Conservation (phyloP, 1,139 yeast genomes). For the Geotrichum cucujoidarum region DNA sequence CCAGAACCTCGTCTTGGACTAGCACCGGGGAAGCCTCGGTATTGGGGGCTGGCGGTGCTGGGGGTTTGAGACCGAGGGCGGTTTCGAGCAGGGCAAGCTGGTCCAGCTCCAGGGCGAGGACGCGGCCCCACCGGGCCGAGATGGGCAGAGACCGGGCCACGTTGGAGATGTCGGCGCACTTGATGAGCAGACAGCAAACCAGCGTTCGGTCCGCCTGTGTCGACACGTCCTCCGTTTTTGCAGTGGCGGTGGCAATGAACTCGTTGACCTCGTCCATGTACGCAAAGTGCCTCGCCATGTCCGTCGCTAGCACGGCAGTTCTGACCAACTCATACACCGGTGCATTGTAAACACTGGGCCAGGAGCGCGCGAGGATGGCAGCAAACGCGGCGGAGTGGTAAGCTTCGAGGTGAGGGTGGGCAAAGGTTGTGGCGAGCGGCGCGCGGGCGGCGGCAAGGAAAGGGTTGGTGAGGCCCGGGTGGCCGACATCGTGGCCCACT, state of each 20-base stretch:
- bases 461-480: conserved; percentile 88
- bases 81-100: conserved; percentile 58
- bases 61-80: conserved; percentile 29
- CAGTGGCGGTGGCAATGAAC: conserved; percentile 1
- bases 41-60: conserved; percentile 23
- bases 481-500: conserved; percentile 92
- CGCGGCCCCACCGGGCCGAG: conserved; percentile 82
- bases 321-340: conserved; percentile 26
- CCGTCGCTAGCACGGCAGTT: conserved; percentile 70
- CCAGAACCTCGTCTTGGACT: conserved; percentile 37
- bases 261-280: conserved; percentile 50
- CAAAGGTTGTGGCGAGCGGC: conserved; percentile 59
- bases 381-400: conserved; percentile 74
- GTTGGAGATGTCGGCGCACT: conserved; percentile 92
- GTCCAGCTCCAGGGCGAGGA: conserved; percentile 68
- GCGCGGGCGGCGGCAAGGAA: conserved; percentile 60
- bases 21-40: not conserved
- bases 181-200: conserved; percentile 64
- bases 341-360: conserved; percentile 50
- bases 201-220: conserved; percentile 31
- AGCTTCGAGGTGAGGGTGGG: conserved; percentile 69
- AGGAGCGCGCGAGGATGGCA: conserved; percentile 52
- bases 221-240: not conserved
- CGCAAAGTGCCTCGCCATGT: conserved; percentile 85
- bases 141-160: conserved; percentile 75